These are phyloP conservation scores for Sporothrix protearum DNA, from an alignment of 2,329 filamentous ascomycete species.

Conservation along the genomic window DNA sequence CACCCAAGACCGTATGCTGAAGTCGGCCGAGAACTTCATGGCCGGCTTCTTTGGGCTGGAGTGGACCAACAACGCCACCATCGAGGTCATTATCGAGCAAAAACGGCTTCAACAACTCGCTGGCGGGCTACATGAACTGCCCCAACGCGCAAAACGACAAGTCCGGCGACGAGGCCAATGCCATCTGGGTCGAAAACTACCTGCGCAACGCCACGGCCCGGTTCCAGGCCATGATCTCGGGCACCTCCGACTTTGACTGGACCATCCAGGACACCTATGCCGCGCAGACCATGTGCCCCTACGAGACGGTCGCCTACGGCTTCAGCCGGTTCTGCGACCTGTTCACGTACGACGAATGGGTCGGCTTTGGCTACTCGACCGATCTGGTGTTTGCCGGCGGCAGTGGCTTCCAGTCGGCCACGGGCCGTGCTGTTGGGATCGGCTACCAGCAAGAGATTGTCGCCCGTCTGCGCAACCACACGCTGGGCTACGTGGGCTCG, in stretches of 20 bases:
- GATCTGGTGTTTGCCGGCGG: constrained; percentile 63
- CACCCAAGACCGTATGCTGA: constrained; percentile 73
- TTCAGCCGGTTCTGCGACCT: constrained; percentile 71
- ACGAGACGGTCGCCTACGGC: constrained; percentile 73
- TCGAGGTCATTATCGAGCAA: constrained; percentile 68
- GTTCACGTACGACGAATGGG: constrained; percentile 73
- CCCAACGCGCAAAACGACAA: constrained; percentile 55
- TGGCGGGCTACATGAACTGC: constrained; percentile 65
- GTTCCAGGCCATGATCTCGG: constrained; percentile 50
- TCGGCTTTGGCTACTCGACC: constrained; percentile 66
- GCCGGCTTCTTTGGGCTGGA: constrained; percentile 75
- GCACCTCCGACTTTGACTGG: constrained; percentile 55
- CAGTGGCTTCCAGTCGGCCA: constrained; percentile 60
- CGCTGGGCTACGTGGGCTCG: constrained; percentile 54
- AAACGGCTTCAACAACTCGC: constrained; percentile 63
- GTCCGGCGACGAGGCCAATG: constrained; percentile 52
- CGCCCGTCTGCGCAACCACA: constrained; percentile 66
- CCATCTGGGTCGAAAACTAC: constrained; percentile 62
- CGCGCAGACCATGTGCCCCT: constrained; percentile 69
- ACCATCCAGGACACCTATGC: constrained; percentile 61
- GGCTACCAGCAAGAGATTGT: constrained; percentile 71
- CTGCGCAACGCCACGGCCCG: constrained; percentile 60
- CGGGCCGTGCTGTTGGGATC: constrained; percentile 67
- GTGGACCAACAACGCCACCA: constrained; percentile 67
- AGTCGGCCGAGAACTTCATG: constrained; percentile 73